These are phyloP conservation scores for Bjerkandera adusta DNA, from an alignment of 1,284 basidiomycete species.

Conservation along the genomic window DNA sequence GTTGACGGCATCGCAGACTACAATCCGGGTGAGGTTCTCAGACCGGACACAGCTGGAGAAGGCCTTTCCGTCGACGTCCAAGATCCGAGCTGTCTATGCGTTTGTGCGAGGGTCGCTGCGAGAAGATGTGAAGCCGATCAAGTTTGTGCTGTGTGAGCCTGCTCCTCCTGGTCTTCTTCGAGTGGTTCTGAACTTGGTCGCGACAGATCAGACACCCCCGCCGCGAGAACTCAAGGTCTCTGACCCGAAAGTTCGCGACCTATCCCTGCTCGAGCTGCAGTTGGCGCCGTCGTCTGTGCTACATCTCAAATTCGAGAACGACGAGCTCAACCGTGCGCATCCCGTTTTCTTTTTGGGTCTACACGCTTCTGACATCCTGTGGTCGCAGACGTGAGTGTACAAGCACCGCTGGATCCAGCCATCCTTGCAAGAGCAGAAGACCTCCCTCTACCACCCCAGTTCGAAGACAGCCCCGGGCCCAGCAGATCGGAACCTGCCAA, in stretches of 20 bases:
- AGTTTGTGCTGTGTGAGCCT: constrained; percentile 77
- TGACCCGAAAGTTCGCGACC: constrained; percentile 66
- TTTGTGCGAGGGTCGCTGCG: constrained; percentile 75
- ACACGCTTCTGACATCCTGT: background rate
- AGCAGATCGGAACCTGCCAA: constrained; percentile 7
- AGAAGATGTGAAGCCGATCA: constrained; percentile 70
- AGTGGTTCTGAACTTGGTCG: background rate
- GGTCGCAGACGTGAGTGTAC: constrained; percentile 31
- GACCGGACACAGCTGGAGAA: constrained; percentile 85
- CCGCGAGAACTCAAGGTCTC: constrained; percentile 79
- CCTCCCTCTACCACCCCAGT: constrained; percentile 51
- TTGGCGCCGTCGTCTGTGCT: constrained; percentile 81
- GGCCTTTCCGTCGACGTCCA: constrained; percentile 70
- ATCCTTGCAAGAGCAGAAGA: constrained; percentile 59
- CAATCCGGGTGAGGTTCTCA: constrained; percentile 77
- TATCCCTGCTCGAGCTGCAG: constrained; percentile 67
- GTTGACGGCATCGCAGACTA: constrained; percentile 49
- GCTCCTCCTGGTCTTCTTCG: background rate
- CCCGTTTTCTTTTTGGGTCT: background rate
- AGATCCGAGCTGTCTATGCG: constrained; percentile 78
- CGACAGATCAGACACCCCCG: constrained; percentile 74
- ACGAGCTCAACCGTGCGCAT: constrained; percentile 62
- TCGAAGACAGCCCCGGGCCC: constrained; percentile 12
- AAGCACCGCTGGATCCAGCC: constrained; percentile 64
- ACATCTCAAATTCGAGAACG: constrained; percentile 73